Percentiles rank a stretch among this genome's conserved stretches.
These are phyloP conservation scores for Chaetomium strumarium DNA, from an alignment of 2,329 filamentous ascomycete genomes.

Conservation along the genomic window DNA sequence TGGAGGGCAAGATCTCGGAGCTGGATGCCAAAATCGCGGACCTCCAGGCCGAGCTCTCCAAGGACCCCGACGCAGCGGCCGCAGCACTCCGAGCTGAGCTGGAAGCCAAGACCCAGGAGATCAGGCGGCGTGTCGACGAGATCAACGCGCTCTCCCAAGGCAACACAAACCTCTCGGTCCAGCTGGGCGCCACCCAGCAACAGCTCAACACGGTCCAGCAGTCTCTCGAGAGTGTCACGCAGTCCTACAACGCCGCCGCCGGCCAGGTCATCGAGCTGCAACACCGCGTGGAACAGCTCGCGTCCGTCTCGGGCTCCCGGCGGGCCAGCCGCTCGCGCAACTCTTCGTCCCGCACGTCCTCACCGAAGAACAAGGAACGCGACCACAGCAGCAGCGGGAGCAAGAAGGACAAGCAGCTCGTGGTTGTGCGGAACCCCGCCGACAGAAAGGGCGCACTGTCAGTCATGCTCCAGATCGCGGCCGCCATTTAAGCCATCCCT, in stretches of 20 bases:
- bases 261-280: conserved; percentile 23
- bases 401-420: conserved; percentile 25
- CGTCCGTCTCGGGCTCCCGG: conserved; percentile 11
- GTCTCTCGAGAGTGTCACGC: conserved; percentile 17
- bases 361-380: conserved; percentile 23
- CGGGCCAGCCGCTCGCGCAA: conserved; percentile 22
- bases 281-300: conserved; percentile 20
- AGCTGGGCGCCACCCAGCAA: conserved; percentile 21
- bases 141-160: conserved; percentile 19
- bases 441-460: conserved; percentile 25
- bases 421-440: conserved; percentile 25
- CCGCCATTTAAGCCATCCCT: conserved; percentile 16
- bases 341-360: conserved; percentile 22
- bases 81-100: conserved; percentile 23
- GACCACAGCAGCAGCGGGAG: conserved; percentile 16
- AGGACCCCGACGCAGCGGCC: conserved; percentile 19
- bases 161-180: conserved; percentile 20
- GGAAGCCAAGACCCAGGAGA: conserved; percentile 21
- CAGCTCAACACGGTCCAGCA: conserved; percentile 19
- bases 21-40: conserved; percentile 19
- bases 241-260: conserved; percentile 19
- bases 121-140: conserved; percentile 22
- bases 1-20: conserved; percentile 18
- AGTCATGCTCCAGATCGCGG: conserved; percentile 26
- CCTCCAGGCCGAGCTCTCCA: conserved; percentile 22